Evolutionary conservation across 805 yeast species (phyloP).

Genomic region (Metschnikowia dekortorum): DNA sequence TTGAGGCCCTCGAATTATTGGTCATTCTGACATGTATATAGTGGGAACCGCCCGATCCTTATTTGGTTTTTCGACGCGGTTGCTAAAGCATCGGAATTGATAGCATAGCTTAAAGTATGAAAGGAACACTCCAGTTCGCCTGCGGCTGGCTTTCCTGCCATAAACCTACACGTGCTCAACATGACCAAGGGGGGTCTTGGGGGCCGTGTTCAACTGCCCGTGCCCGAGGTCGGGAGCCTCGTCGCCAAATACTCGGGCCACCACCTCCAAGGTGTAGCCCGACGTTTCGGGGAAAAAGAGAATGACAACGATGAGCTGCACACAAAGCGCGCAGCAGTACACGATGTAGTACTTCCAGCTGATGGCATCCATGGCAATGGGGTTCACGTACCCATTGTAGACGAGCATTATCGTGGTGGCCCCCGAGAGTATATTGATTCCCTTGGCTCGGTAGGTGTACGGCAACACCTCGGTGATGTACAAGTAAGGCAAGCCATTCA

Average conservation of each 20-base stretch:
- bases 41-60: too few species aligned
- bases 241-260: slow-evolving; percentile 40
- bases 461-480: slow-evolving; percentile 43
- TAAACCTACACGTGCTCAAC: slow-evolving; percentile 8
- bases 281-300: slow-evolving; percentile 40
- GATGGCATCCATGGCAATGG: slow-evolving; percentile 38
- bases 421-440: slow-evolving; percentile 28
- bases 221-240: slow-evolving; percentile 12
- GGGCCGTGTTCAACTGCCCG: slow-evolving; percentile 3
- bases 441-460: slow-evolving; percentile 39
- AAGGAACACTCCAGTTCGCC: too few species aligned
- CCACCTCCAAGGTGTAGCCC: slow-evolving; percentile 42
- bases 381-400: slow-evolving; percentile 23
- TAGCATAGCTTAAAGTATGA: too few species aligned
- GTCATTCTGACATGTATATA: too few species aligned
- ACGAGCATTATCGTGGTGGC: slow-evolving; percentile 18
- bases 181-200: slow-evolving; percentile 8
- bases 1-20: too few species aligned
- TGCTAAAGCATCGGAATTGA: too few species aligned
- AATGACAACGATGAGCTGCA: slow-evolving; percentile 26
- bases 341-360: slow-evolving; percentile 44
- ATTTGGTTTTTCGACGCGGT: too few species aligned
- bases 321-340: slow-evolving; percentile 27
- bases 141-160: too few species aligned
- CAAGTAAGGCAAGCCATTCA: slow-evolving; percentile 43